Percentiles rank a stretch among this genome's conserved stretches.
Conservation (phyloP, 768 basidiomycete genomes). For the Sarcomyxa edulis region DNA sequence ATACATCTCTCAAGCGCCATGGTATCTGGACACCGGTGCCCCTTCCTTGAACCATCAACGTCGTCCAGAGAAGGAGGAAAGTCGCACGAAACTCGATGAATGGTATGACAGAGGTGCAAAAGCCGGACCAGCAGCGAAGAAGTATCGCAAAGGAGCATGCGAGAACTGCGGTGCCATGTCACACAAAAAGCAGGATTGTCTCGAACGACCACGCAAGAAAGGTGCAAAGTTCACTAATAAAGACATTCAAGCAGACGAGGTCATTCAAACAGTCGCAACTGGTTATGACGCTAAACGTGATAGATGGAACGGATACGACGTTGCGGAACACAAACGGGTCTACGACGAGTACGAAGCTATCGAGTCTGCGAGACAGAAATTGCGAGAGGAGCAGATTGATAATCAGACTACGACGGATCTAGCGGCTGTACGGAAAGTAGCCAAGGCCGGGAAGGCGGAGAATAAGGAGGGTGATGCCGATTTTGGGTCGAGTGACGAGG, state of each 20-base stretch:
- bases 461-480: slow-evolving; percentile 75
- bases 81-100: slow-evolving; percentile 67
- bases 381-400: slow-evolving; percentile 96
- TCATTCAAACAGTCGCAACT: slow-evolving; percentile 70
- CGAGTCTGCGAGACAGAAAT: slow-evolving; percentile 84
- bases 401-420: slow-evolving; percentile 92
- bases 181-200: slow-evolving; percentile 86
- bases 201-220: slow-evolving; percentile 94
- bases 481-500: slow-evolving; percentile 95
- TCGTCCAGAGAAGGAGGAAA: slow-evolving; percentile 57
- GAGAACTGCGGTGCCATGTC: slow-evolving; percentile 98
- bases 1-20: slow-evolving; percentile 98
- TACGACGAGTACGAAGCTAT: slow-evolving; percentile 94
- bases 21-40: slow-evolving; percentile 94
- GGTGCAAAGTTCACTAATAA: slow-evolving; percentile 91
- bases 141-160: slow-evolving; percentile 96
- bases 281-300: slow-evolving; percentile 95
- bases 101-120: slow-evolving; percentile 90
- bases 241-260: slow-evolving; percentile 88
- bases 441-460: slow-evolving; percentile 79
- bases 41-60: slow-evolving; percentile 96
- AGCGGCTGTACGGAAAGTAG: slow-evolving; percentile 90
- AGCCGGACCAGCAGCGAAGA: slow-evolving; percentile 89
- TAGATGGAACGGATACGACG: slow-evolving; percentile 97
- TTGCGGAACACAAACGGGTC: slow-evolving; percentile 77